Percentiles rank a stretch among this genome's conserved stretches.
Evolutionary conservation across 2,329 filamentous ascomycete genomes (phyloP).

Genomic region (Trichophyton verrucosum): DNA sequence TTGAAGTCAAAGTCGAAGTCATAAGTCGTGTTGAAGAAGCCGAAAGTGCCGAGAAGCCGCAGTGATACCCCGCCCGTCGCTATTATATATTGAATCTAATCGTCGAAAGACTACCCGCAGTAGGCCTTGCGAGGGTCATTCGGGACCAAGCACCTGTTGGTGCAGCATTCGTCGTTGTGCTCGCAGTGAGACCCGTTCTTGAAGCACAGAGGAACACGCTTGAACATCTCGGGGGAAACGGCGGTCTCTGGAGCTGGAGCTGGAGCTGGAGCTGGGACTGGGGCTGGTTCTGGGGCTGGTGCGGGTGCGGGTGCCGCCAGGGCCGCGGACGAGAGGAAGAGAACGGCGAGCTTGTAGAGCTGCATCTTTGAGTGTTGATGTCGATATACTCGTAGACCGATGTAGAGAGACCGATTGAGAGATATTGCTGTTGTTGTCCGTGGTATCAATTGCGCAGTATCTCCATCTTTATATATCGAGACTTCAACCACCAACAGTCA

Average conservation of each 20-base stretch:
- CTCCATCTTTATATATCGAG: too few relatives aligned
- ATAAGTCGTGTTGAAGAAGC: background rate
- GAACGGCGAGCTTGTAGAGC: background rate
- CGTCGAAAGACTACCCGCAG: too few relatives aligned
- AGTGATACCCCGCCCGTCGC: too few relatives aligned
- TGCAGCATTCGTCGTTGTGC: background rate
- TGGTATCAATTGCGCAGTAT: background rate
- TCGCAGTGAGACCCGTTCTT: background rate
- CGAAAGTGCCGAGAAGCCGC: background rate
- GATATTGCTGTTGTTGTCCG: too few relatives aligned
- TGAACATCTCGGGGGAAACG: too few relatives aligned
- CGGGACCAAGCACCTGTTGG: background rate
- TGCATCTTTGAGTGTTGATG: background rate
- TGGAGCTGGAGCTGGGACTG: background rate
- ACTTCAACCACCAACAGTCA: too few relatives aligned
- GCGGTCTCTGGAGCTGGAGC: background rate
- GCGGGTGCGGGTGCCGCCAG: background rate
- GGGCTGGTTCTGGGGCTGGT: background rate
- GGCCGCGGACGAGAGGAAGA: background rate
- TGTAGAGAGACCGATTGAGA: background rate
- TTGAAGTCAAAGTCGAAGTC: background rate
- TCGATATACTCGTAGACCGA: background rate
- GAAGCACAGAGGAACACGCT: background rate
- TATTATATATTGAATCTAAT: too few relatives aligned
- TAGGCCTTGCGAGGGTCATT: too few relatives aligned